Conservation (phyloP, 164 flowering plant genomes). For the Hamamelis virginiana region DNA sequence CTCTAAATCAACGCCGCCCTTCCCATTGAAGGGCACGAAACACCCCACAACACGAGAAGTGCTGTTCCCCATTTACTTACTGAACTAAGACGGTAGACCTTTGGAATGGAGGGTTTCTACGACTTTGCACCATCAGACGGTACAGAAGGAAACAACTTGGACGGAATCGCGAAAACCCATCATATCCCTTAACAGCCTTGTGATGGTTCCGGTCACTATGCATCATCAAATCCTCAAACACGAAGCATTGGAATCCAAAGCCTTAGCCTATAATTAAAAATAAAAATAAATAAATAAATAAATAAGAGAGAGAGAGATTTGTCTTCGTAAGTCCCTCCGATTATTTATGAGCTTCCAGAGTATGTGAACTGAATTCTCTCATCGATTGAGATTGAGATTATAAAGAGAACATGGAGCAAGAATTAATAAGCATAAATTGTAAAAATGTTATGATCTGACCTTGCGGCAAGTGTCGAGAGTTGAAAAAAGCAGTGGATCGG, state of each 20-base stretch:
- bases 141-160: slow-evolving; percentile 12
- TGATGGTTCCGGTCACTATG: slow-evolving; percentile 1
- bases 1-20: slow-evolving; percentile 33
- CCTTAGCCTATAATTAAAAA: no score
- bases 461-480: slow-evolving; percentile 11
- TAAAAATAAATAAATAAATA: not conserved
- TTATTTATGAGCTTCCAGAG: not conserved
- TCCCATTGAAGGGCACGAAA: slow-evolving; percentile 32
- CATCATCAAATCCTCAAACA: slow-evolving; percentile 23
- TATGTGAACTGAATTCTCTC: slow-evolving; percentile 1
- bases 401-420: not conserved
- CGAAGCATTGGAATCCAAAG: slow-evolving; percentile 13
- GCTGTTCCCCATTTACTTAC: slow-evolving; percentile 32
- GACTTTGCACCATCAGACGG: slow-evolving; percentile 23
- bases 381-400: not conserved
- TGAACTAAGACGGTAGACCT: slow-evolving; percentile 7
- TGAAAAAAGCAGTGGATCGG: slow-evolving; percentile 23
- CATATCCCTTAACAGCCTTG: slow-evolving; percentile 20
- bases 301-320: not conserved
- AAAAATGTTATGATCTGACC: slow-evolving; percentile 34
- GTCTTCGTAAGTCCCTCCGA: not conserved
- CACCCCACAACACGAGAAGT: slow-evolving; percentile 41
- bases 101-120: slow-evolving; percentile 17
- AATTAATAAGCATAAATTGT: not conserved
- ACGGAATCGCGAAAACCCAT: slow-evolving; percentile 18